Evolutionary conservation across 1,139 yeast species (phyloP).

Genomic region (Yamadazyma pseudoaaseri): DNA sequence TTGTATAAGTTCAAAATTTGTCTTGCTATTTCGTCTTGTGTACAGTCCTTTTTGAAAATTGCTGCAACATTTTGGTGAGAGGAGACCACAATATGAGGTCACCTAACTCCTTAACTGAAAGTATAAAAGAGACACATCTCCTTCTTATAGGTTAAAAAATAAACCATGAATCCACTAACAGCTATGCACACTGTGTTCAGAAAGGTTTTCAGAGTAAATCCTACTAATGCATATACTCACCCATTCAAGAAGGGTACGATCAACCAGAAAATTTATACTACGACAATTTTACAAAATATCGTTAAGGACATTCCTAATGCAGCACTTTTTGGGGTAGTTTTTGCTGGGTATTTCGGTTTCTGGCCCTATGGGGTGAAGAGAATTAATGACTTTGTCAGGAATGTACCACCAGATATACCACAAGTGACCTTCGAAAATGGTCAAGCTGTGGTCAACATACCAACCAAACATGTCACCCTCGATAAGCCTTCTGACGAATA

Average conservation of each 20-base stretch:
- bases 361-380: slow-evolving; percentile 18
- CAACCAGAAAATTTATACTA: slow-evolving; percentile 2
- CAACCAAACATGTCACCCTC: slow-evolving; percentile 18
- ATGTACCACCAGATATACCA: slow-evolving; percentile 19
- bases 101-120: too few species aligned
- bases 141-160: too few species aligned
- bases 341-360: slow-evolving; percentile 14
- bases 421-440: slow-evolving; percentile 13
- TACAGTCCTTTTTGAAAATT: too few species aligned
- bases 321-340: slow-evolving; percentile 13
- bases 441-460: slow-evolving; percentile 17
- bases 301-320: slow-evolving; percentile 16
- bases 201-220: slow-evolving; percentile 2
- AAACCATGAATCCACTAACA: not conserved
- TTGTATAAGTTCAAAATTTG: too few species aligned
- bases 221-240: slow-evolving; percentile 2
- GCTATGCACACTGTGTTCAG: not conserved
- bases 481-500: slow-evolving; percentile 18
- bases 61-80: too few species aligned
- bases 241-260: slow-evolving; percentile 4
- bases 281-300: slow-evolving; percentile 7
- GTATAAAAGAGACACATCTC: too few species aligned
- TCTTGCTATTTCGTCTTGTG: too few species aligned
- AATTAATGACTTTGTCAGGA: slow-evolving; percentile 12
- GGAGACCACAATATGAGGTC: too few species aligned